Evolutionary conservation across 768 basidiomycete genomes (phyloP).

Genomic region (Tulasnella sp.): DNA sequence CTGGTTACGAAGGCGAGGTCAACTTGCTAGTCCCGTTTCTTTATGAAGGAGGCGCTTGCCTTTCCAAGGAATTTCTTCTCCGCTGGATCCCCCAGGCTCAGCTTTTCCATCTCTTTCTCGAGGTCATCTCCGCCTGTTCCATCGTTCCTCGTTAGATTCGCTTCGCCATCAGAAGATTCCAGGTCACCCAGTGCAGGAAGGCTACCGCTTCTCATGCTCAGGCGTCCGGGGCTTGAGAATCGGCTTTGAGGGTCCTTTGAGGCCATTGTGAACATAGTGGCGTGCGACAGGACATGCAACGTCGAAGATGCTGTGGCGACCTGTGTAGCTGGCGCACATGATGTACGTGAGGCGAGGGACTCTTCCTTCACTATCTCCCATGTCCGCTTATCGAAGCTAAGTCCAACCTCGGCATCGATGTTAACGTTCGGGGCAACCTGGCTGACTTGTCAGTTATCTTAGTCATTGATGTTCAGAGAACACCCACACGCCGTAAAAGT

Average conservation of each 20-base stretch:
- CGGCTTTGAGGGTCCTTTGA: neutral
- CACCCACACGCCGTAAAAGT: conserved; percentile 33
- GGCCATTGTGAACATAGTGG: neutral
- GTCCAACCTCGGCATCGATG: conserved; percentile 20
- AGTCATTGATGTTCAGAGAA: too few relatives aligned
- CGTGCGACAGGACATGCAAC: neutral
- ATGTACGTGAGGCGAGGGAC: conserved; percentile 27
- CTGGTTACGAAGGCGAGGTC: neutral
- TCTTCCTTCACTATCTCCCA: conserved; percentile 20
- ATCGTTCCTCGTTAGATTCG: neutral
- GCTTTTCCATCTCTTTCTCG: neutral
- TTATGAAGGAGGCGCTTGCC: neutral
- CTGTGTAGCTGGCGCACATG: conserved; percentile 18
- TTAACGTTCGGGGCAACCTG: conserved; percentile 26
- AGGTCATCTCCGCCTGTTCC: neutral
- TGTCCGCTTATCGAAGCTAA: conserved; percentile 9
- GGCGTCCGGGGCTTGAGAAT: neutral
- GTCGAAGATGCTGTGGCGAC: neutral
- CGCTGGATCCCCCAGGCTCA: too few relatives aligned
- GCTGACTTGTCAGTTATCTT: conserved; percentile 23
- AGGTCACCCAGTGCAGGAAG: neutral
- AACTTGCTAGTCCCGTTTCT: neutral
- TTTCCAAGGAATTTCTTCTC: conserved; percentile 10
- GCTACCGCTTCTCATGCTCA: neutral
- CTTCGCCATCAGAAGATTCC: neutral